A percentile compares a stretch with the other conserved stretches of the same genome.
Conservation (phyloP, 192 early-diverging fungal species). For the Coemansia nantahalensis region DNA sequence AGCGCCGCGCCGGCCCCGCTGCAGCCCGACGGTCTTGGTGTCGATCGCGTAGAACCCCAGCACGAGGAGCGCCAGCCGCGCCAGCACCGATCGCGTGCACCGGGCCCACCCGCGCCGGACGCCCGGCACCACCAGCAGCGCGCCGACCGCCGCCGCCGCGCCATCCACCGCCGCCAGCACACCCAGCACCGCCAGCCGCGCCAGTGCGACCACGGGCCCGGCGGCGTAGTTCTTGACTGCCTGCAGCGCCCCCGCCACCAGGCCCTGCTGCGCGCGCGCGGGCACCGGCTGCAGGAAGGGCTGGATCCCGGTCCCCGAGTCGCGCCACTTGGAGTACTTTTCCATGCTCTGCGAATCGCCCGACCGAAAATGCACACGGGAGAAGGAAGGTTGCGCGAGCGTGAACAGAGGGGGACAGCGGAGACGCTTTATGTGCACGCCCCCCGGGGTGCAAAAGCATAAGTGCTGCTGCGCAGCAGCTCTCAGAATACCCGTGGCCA, state of each 20-base stretch:
- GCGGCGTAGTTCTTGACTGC: conserved; percentile 19
- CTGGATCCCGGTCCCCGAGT: conserved; percentile 84
- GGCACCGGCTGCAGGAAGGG: conserved; percentile 76
- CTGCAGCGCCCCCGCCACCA: conserved; percentile 6
- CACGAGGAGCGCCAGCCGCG: conserved; percentile 61
- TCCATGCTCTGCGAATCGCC: conserved; percentile 59
- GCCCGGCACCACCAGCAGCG: conserved; percentile 25
- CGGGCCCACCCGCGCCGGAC: conserved; percentile 15
- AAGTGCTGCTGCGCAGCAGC: too few species aligned
- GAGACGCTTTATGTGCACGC: too few species aligned
- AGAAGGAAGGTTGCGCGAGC: too few species aligned
- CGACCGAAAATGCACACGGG: not conserved
- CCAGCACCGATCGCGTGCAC: conserved; percentile 28
- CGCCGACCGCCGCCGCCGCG: conserved; percentile 12
- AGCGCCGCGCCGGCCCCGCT: conserved; percentile 56
- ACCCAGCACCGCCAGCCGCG: conserved; percentile 51
- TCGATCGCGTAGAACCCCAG: conserved; percentile 77
- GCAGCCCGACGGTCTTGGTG: conserved; percentile 61
- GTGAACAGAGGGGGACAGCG: too few species aligned
- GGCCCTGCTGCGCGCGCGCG: conserved; percentile 25
- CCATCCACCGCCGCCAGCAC: conserved; percentile 50
- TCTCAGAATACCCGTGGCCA: too few species aligned
- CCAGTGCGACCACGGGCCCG: conserved; percentile 38
- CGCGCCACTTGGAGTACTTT: conserved; percentile 87
- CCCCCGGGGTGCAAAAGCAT: too few species aligned